These are phyloP conservation scores for Croton laevigatus DNA, from an alignment of 441 rosid species.

Conservation along the genomic window DNA sequence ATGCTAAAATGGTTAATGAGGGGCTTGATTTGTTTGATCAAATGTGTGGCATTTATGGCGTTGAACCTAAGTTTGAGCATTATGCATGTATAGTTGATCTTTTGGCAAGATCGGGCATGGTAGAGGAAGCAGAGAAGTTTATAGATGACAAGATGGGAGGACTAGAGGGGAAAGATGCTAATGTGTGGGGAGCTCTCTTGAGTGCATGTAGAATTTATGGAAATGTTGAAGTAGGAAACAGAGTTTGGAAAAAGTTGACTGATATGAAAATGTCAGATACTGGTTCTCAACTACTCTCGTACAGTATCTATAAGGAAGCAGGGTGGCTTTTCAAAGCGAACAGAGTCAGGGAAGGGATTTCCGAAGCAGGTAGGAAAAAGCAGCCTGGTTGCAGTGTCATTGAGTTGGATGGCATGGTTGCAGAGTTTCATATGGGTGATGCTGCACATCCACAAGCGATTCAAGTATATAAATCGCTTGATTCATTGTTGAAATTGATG, in stretches of 20 bases:
- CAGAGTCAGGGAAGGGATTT: slow-evolving; percentile 26
- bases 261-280: slow-evolving; percentile 25
- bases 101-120: slow-evolving; percentile 35
- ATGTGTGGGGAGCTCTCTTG: slow-evolving; percentile 40
- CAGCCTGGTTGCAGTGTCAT: slow-evolving; percentile 48
- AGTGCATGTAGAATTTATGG: slow-evolving; percentile 36
- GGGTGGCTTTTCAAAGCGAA: slow-evolving; percentile 34
- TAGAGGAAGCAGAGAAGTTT: slow-evolving; percentile 33
- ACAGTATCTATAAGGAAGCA: slow-evolving; percentile 37
- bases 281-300: slow-evolving; percentile 34
- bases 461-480: slow-evolving; percentile 23
- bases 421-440: slow-evolving; percentile 46
- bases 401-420: slow-evolving; percentile 41
- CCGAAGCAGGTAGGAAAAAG: slow-evolving; percentile 34
- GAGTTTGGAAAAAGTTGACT: slow-evolving; percentile 34
- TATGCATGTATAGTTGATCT: slow-evolving; percentile 39
- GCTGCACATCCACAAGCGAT: slow-evolving; percentile 28
- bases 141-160: slow-evolving; percentile 35
- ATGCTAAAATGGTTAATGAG: slow-evolving; percentile 27
- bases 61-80: slow-evolving; percentile 32
- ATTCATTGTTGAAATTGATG: slow-evolving; percentile 23
- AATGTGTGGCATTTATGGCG: slow-evolving; percentile 22
- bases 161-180: slow-evolving; percentile 28
- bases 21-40: slow-evolving; percentile 32
- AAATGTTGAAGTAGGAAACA: slow-evolving; percentile 37